Evolutionary conservation across 805 yeast genomes (phyloP), one percentile per base, ranked within the genome.

Genomic region (Kazachstania africana): DNA sequence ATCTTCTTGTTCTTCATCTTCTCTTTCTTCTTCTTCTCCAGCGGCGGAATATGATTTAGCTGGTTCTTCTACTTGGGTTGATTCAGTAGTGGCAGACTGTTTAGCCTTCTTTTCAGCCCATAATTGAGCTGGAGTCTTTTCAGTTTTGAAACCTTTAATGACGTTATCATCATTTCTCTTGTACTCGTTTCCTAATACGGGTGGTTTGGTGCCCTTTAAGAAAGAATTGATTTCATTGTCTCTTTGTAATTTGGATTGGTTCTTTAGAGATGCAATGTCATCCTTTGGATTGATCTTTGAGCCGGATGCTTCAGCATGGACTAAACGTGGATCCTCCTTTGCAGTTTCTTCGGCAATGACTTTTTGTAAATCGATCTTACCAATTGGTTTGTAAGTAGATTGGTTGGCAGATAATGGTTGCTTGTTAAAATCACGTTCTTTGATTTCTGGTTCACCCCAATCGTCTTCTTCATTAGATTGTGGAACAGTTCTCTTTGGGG

Each of bases 21-120:
- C 18, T 9, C 18, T 55, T 24, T 50, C 40, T 10, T 48, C 40
- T 31, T 48, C 42, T 29, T 62, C 70, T 12, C 22, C 18, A 17
- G n/a, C 25, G 17, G 16, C 26, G 23, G n/a, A 15, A 12, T 22
- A 16, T 16, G 6, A 4, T 16, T 16, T 23, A n/a, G 29, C 12
- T 12, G 5, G 16, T 5, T 23, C 22, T 24, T 29, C 8, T 22
- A 21, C 19, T n/a, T 34, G 24, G 3, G 33, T 3, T 12, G 29
- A 14, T 8, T 23, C 20, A 26, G 22, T 8, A 19, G 34, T 8
- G 10, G 27, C 33, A 18, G 27, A 30, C 18, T 63, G 72, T 51
- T 75, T 68, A 29, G 84, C 94, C 50, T 78, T 74, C 60, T 77
- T 80, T 52, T 80, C 95, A 16, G 95, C 96, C 96, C 96, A 85